These are phyloP conservation scores for Puya raimondii DNA, from an alignment of 176 grass and related monocot species.

Conservation along the genomic window DNA sequence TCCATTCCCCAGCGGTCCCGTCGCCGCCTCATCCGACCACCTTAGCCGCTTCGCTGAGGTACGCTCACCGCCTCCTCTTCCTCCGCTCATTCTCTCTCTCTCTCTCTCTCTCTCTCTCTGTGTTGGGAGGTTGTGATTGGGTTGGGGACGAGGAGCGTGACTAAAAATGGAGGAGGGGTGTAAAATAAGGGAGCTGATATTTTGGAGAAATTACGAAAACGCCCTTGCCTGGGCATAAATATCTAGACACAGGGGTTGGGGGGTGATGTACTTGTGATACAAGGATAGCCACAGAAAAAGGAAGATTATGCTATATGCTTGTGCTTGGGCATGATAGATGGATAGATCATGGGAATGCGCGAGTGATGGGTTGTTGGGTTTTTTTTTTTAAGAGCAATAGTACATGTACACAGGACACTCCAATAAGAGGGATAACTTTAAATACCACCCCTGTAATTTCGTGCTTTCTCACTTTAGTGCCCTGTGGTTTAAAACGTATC, in stretches of 20 bases:
- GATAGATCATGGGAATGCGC: too few relatives aligned
- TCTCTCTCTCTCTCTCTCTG: constrained; percentile 3
- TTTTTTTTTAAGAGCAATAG: too few relatives aligned
- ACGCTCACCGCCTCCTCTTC: constrained; percentile 20
- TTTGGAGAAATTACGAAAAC: constrained; percentile 1
- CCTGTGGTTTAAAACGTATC: too few relatives aligned
- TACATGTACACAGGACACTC: too few relatives aligned
- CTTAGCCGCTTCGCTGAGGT: constrained; percentile 51
- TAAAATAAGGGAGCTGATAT: neutral
- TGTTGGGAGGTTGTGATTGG: neutral
- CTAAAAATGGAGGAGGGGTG: neutral
- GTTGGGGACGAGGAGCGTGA: neutral
- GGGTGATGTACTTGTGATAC: neutral
- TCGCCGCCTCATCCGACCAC: constrained; percentile 24
- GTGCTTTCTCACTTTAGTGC: too few relatives aligned
- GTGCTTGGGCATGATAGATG: neutral
- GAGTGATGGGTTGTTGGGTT: too few relatives aligned
- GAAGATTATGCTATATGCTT: neutral
- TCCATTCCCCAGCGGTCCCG: constrained; percentile 17
- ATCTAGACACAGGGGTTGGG: neutral
- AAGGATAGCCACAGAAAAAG: constrained; percentile 1
- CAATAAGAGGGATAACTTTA: too few relatives aligned
- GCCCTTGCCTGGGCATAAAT: neutral
- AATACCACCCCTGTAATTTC: too few relatives aligned
- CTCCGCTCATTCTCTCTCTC: constrained; percentile 1